Evolutionary conservation across 2,329 filamentous ascomycete genomes (phyloP).

Genomic region (Paecilomyces sp.): DNA sequence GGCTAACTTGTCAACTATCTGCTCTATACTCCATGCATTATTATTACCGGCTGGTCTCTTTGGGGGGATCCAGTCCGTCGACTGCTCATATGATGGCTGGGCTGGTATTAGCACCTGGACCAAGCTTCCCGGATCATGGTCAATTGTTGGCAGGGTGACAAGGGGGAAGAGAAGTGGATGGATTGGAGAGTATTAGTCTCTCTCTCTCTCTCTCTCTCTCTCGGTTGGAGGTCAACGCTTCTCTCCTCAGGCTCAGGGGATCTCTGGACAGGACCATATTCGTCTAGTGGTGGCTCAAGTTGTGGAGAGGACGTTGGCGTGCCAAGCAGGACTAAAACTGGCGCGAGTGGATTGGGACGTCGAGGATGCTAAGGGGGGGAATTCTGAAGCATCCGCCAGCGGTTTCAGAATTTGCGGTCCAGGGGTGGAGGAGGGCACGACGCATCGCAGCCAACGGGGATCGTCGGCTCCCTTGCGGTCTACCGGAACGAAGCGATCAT

Average conservation of each 20-base stretch:
- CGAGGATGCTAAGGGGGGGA: neutral
- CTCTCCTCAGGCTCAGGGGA: neutral
- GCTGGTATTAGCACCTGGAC: neutral
- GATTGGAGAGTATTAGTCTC: neutral
- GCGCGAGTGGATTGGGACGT: conserved; percentile 2
- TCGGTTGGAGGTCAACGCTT: neutral
- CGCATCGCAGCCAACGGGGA: neutral
- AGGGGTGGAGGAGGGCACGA: neutral
- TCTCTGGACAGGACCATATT: neutral
- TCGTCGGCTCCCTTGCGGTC: neutral
- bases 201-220: neutral
- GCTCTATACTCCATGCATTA: neutral
- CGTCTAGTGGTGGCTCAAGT: neutral
- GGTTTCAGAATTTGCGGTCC: conserved; percentile 8
- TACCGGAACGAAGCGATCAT: neutral
- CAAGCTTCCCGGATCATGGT: neutral
- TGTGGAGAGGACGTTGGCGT: neutral
- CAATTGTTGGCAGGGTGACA: neutral
- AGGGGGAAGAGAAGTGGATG: neutral
- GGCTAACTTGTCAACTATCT: neutral
- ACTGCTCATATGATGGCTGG: neutral
- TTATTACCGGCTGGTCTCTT: neutral
- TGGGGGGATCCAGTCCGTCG: neutral
- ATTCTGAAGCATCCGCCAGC: conserved; percentile 9
- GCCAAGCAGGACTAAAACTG: conserved; percentile 6